Conservation (phyloP, 805 yeast species). For the Sugiyamaella smithiae region DNA sequence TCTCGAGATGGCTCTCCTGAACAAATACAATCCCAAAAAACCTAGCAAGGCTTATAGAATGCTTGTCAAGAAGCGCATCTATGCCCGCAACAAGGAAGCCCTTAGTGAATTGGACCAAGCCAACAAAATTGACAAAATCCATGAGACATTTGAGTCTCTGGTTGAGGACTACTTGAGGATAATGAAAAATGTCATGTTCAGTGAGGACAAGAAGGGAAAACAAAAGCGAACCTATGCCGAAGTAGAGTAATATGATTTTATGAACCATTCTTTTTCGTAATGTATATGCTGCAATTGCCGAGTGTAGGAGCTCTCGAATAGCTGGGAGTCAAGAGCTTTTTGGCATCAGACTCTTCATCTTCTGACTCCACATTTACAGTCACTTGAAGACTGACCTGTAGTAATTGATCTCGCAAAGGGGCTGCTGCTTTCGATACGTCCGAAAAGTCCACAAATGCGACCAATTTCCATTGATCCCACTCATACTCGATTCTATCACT, state of each 20-base stretch:
- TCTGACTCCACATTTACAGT: neutral
- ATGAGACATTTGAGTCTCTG: slow-evolving; percentile 67
- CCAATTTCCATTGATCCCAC: slow-evolving; percentile 2
- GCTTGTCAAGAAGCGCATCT: slow-evolving; percentile 72
- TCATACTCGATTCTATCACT: slow-evolving; percentile 1
- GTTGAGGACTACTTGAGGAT: slow-evolving; percentile 70
- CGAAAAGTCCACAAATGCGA: slow-evolving; percentile 4
- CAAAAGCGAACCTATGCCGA: slow-evolving; percentile 5
- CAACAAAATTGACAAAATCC: slow-evolving; percentile 66
- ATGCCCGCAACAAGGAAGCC: slow-evolving; percentile 75
- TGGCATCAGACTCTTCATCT: slow-evolving; percentile 7
- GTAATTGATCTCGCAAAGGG: neutral
- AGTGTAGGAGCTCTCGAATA: slow-evolving; percentile 2
- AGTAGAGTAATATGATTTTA: neutral
- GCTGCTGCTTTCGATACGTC: neutral
- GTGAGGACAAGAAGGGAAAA: slow-evolving; percentile 17
- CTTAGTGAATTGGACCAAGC: slow-evolving; percentile 50
- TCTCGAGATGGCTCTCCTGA: slow-evolving; percentile 67
- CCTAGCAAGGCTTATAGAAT: slow-evolving; percentile 43
- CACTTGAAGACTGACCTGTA: neutral
- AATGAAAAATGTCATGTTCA: slow-evolving; percentile 30
- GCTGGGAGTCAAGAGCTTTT: slow-evolving; percentile 3
- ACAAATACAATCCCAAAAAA: slow-evolving; percentile 54
- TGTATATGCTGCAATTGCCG: slow-evolving; percentile 13
- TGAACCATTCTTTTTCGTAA: slow-evolving; percentile 5